These are phyloP conservation scores for Ustilago sp. DNA, from an alignment of 1,284 basidiomycete genomes.

Conservation along the genomic window DNA sequence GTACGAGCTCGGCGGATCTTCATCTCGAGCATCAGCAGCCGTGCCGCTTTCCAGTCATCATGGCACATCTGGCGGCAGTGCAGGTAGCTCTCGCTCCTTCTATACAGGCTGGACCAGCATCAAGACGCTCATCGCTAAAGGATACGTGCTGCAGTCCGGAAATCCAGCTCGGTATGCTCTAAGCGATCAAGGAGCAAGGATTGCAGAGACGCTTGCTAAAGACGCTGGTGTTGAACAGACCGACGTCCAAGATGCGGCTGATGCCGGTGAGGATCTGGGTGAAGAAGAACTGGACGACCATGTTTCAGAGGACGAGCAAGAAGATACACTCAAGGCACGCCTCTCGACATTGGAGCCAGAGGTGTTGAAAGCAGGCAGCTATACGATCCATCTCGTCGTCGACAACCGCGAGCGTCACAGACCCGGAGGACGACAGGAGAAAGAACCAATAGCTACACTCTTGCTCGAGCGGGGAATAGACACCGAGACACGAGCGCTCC, in stretches of 20 bases:
- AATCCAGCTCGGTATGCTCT: constrained; percentile 65
- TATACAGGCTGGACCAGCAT: constrained; percentile 68
- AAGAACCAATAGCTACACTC: constrained; percentile 47
- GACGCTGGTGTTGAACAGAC: constrained; percentile 36
- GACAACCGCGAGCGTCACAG: constrained; percentile 72
- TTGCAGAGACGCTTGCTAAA: constrained; percentile 50
- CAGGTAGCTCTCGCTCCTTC: constrained; percentile 39
- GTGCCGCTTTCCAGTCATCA: constrained; percentile 34
- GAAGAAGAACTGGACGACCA: constrained; percentile 17
- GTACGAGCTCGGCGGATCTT: constrained; percentile 48
- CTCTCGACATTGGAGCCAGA: constrained; percentile 63
- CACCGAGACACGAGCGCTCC: constrained; percentile 72
- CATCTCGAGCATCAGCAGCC: constrained; percentile 38
- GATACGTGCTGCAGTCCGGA: constrained; percentile 63
- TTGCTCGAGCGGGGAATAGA: constrained; percentile 67
- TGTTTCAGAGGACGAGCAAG: constrained; percentile 31
- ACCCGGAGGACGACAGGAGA: constrained; percentile 29
- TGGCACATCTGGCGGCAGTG: constrained; percentile 14
- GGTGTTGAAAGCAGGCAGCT: constrained; percentile 71
- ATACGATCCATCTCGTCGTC: constrained; percentile 73
- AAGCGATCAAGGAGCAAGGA: constrained; percentile 58
- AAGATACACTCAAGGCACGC: constrained; percentile 12
- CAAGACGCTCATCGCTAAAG: constrained; percentile 67
- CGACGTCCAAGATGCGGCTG: neutral
- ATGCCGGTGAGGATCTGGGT: neutral